Conservation (phyloP, 2,329 filamentous ascomycete genomes). For the Fusarium subglutinans region DNA sequence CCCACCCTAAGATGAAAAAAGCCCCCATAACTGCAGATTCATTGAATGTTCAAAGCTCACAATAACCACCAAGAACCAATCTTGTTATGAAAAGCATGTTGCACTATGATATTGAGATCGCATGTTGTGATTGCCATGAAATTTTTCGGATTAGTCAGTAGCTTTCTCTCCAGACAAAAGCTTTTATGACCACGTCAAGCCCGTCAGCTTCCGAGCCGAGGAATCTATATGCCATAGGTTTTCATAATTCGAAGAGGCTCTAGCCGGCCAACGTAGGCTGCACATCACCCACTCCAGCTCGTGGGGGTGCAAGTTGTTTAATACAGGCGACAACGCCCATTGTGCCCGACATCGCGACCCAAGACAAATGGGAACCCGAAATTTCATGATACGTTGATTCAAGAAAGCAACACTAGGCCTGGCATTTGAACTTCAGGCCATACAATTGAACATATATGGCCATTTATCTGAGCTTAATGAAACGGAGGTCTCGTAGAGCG, state of each 20-base stretch:
- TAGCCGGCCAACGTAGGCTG: neutral
- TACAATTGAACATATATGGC: neutral
- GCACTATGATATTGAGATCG: neutral
- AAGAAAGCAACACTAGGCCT: neutral
- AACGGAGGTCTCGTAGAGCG: neutral
- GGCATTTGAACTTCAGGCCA: neutral
- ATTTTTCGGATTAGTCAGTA: neutral
- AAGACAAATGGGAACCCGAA: neutral
- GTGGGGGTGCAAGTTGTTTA: neutral
- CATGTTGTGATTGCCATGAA: neutral
- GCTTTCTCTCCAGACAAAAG: neutral
- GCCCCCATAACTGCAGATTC: neutral
- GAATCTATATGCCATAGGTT: neutral
- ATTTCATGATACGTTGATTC: neutral
- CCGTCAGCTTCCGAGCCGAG: neutral
- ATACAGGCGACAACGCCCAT: neutral
- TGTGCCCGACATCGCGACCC: neutral
- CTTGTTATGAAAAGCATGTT: neutral
- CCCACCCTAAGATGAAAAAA: conserved; percentile 26
- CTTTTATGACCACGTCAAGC: neutral
- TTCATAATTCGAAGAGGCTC: neutral
- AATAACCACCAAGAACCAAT: neutral
- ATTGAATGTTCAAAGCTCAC: neutral
- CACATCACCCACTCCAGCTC: neutral
- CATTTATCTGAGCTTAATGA: neutral